These are phyloP conservation scores for Immersiporthe knoxdaviesiana DNA, from an alignment of 2,329 filamentous ascomycete genomes.

Conservation along the genomic window DNA sequence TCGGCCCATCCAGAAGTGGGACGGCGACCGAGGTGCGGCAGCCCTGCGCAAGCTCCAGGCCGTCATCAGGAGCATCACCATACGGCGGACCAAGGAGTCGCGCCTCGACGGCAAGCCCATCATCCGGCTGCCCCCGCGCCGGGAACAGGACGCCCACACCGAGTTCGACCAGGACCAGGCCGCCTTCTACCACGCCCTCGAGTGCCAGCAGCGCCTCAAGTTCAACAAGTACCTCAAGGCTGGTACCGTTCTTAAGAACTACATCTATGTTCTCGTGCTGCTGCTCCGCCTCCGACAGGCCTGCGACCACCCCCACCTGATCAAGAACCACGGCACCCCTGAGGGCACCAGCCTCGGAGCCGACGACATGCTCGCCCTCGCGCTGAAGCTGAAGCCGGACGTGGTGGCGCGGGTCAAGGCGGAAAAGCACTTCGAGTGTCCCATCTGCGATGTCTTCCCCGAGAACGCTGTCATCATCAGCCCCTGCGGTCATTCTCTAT, in stretches of 20 bases:
- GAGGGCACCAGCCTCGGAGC: constrained; percentile 34
- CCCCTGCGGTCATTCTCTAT: constrained; percentile 39
- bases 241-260: constrained; percentile 51
- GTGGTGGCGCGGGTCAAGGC: constrained; percentile 29
- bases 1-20: constrained; percentile 21
- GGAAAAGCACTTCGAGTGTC: constrained; percentile 1
- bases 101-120: constrained; percentile 77
- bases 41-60: constrained; percentile 46
- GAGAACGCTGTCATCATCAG: constrained; percentile 35
- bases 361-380: constrained; percentile 36
- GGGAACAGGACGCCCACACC: constrained; percentile 61
- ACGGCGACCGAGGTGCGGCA: not conserved
- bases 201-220: constrained; percentile 33
- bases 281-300: constrained; percentile 75
- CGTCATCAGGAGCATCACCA: constrained; percentile 73
- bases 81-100: constrained; percentile 78
- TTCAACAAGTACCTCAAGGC: constrained; percentile 36
- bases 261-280: constrained; percentile 76
- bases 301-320: constrained; percentile 75
- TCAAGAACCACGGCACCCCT: constrained; percentile 39
- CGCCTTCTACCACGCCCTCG: constrained; percentile 55
- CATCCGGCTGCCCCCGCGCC: constrained; percentile 65
- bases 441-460: not conserved
- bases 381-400: constrained; percentile 29
- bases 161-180: constrained; percentile 67